Evolutionary conservation across 2,329 filamentous ascomycete species (phyloP), one percentile per base, ranked within the genome.

Genomic region (Phoma sp.): DNA sequence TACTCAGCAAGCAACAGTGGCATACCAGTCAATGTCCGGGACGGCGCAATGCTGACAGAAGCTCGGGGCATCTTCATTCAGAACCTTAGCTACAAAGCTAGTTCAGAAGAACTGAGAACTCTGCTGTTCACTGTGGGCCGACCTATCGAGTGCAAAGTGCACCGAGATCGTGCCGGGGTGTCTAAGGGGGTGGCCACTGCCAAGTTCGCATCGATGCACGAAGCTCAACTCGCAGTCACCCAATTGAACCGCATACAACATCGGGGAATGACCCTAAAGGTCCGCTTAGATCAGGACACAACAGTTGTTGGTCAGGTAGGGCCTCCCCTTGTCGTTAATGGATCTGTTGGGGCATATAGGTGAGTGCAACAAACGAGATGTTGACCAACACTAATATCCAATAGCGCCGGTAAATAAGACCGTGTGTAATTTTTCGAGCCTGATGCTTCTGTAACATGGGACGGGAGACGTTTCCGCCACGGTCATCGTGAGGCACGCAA

Each of bases 41-140:
- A 66, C n/a, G 72, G 73, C 7, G 70, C 67, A 13, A 60, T 73
- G 18, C 55, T 71, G 25, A 75, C 73, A 7, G 73, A 76, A 54
- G 64, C 69, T 23, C 71, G 73, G 7, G 73, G 72, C 7, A 69
- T 76, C 27, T 74, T 74, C 57, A 69, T 76, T 30, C 64, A 62
- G 22, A 66, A 68, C 14, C 54, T 76, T 13, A 69, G 57, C 41
- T 73, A 68, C 51, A 65, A 61, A 7, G 63, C 61, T 36, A 60
- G 60, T 7, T 56, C 60, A 18, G 60, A 52, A 23, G 69, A 75
- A 9, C 63, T 76, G 8, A 51, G 58, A 11, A 46, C 53, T 7
- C 53, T 76, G 11, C 51, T 76, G 8, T 55, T 55, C 27, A 66
- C 59, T 25, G 61, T 66, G 4, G 69, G 69, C 9, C 55, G 57